Conservation (phyloP, 192 early-diverging fungal genomes). For the Backusella westeae region DNA sequence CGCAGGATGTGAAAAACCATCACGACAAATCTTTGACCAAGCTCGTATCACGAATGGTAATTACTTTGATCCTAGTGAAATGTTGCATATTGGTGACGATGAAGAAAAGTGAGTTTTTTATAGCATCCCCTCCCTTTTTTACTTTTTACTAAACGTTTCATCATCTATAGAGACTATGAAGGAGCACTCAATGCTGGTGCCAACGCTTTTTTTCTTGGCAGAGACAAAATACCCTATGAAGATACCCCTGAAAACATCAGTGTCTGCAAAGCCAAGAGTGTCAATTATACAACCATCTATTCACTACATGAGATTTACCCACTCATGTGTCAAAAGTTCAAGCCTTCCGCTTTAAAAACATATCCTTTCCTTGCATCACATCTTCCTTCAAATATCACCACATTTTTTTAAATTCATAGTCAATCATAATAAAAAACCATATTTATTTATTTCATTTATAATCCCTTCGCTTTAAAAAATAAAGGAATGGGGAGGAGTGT, state of each 20-base stretch:
- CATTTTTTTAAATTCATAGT: not conserved
- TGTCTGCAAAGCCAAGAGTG: conserved; percentile 7
- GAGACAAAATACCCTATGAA: conserved; percentile 5
- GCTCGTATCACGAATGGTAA: conserved; percentile 34
- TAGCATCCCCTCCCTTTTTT: not conserved
- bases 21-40: conserved; percentile 47
- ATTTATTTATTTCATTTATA: not conserved
- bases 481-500: not conserved
- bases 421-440: not conserved
- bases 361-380: not conserved
- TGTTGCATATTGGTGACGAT: conserved; percentile 63
- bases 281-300: not conserved
- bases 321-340: not conserved
- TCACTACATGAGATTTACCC: not conserved
- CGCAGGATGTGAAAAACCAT: conserved; percentile 56
- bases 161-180: not conserved
- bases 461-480: not conserved
- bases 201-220: not conserved
- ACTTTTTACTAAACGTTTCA: not conserved
- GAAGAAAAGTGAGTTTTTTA: conserved; percentile 31
- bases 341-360: not conserved
- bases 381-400: not conserved
- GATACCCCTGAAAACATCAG: not conserved
- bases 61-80: conserved; percentile 32
- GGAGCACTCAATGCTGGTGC: not conserved